phyloP scores from a whole-genome alignment of 1,284 basidiomycete genomes.

The Boletus semigastroideus region DNA sequence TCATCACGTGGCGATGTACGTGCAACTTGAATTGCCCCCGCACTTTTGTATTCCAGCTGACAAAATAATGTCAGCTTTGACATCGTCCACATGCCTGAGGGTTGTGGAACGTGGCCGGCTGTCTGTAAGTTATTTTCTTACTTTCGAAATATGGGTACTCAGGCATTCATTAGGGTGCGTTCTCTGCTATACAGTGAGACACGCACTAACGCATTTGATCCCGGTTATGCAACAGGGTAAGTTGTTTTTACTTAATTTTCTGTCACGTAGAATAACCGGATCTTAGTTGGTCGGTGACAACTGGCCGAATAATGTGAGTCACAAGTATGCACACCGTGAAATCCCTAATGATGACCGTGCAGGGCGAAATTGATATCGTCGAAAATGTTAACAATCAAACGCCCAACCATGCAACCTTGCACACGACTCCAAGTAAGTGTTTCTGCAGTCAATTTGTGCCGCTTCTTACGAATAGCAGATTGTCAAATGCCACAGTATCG shows the following conservation, averaged over 20 bases:
- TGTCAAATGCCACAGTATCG: slow-evolving; percentile 59
- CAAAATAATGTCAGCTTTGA: slow-evolving; percentile 31
- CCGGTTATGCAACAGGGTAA: slow-evolving; percentile 12
- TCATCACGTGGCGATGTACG: slow-evolving; percentile 38
- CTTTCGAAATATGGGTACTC: not conserved
- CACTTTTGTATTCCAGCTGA: no score
- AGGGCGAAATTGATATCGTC: slow-evolving; percentile 65
- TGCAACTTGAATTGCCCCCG: not conserved
- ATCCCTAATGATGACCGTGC: not conserved
- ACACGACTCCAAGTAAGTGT: slow-evolving; percentile 44
- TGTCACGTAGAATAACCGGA: not conserved
- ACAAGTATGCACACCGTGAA: not conserved
- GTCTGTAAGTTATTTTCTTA: slow-evolving; percentile 22
- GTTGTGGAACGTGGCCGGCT: slow-evolving; percentile 43
- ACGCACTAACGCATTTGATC: slow-evolving; percentile 1
- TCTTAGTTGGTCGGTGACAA: slow-evolving; percentile 17
- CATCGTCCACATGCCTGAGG: slow-evolving; percentile 38
- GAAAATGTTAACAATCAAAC: slow-evolving; percentile 63
- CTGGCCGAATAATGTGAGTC: slow-evolving; percentile 18
- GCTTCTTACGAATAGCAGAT: slow-evolving; percentile 30
- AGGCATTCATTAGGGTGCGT: slow-evolving; percentile 19
- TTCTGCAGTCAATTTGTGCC: not conserved
- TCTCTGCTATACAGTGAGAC: not conserved
- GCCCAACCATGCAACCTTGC: slow-evolving; percentile 61
- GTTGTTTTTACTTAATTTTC: not conserved